Percentiles rank a stretch among this genome's conserved stretches.
phyloP scores from a whole-genome alignment of 441 rosid species.

The Populus hybrid region DNA sequence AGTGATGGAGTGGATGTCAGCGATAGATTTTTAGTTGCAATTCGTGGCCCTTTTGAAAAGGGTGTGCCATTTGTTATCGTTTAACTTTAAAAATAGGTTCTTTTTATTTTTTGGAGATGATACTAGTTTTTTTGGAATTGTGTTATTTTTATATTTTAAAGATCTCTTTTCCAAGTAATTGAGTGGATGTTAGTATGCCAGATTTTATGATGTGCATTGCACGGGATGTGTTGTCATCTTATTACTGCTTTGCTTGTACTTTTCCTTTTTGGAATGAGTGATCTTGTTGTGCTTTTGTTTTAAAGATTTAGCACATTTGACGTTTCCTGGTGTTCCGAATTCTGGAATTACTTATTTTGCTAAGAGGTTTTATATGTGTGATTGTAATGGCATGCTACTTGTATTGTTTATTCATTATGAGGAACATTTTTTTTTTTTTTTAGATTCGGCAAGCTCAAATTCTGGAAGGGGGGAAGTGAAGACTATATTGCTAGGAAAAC shows the following conservation, averaged over 20 bases:
- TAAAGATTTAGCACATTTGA: background rate
- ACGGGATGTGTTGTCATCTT: background rate
- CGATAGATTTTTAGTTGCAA: background rate
- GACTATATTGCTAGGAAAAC: constrained; percentile 55
- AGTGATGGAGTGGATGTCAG: background rate
- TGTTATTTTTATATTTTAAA: background rate
- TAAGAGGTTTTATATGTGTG: background rate
- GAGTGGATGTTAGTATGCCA: background rate
- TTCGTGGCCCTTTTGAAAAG: background rate
- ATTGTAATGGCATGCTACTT: background rate
- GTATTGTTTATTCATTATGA: background rate
- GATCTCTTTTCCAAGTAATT: background rate
- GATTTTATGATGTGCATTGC: background rate
- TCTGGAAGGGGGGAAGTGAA: constrained; percentile 60
- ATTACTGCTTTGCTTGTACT: background rate
- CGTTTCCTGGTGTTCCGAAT: background rate
- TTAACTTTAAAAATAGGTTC: too few species aligned
- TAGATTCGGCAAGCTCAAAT: constrained; percentile 77
- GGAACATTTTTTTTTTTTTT: background rate
- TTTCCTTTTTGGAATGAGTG: background rate
- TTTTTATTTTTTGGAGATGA: too few species aligned
- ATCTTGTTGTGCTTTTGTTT: background rate
- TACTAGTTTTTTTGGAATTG: background rate
- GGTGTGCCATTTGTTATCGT: background rate
- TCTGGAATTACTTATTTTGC: background rate